Percentiles rank a stretch among this genome's conserved stretches.
Conservation (phyloP, 768 basidiomycete genomes). For the Amanita pseudoporphyria region DNA sequence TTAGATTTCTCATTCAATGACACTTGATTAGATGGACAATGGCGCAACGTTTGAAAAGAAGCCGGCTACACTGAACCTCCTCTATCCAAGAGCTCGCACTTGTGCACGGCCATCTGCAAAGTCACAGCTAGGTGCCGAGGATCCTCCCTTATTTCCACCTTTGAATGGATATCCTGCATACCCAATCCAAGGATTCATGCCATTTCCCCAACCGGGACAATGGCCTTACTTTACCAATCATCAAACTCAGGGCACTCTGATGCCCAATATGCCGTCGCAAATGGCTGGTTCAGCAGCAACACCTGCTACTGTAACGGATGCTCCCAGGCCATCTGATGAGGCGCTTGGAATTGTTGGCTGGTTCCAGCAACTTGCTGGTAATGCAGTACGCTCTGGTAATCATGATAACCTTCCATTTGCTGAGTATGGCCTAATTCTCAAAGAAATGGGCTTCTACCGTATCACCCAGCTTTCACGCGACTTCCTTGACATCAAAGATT, state of each 20-base stretch:
- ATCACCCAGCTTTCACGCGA: slow-evolving; percentile 6
- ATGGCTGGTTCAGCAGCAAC: background rate
- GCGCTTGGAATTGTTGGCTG: slow-evolving; percentile 1
- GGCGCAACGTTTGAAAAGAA: background rate
- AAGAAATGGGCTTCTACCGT: slow-evolving; percentile 5
- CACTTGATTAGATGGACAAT: background rate
- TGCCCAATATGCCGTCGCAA: background rate
- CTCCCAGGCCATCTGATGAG: background rate
- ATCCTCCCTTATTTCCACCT: background rate
- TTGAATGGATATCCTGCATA: background rate
- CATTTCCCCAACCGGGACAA: background rate
- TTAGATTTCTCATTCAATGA: too few relatives aligned
- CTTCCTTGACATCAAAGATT: slow-evolving; percentile 5
- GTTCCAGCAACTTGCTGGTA: slow-evolving; percentile 2
- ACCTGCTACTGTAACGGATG: background rate
- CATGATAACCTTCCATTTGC: slow-evolving; percentile 2
- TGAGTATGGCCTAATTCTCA: slow-evolving; percentile 2
- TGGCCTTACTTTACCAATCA: too few relatives aligned
- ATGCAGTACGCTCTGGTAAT: background rate
- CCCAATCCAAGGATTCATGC: background rate
- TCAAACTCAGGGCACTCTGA: too few relatives aligned
- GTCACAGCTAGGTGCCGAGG: background rate
- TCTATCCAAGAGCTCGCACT: slow-evolving; percentile 1
- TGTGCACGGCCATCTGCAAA: background rate
- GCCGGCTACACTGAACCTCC: background rate